Conservation (phyloP, 345 rosid species). For the Arabis alpina region DNA sequence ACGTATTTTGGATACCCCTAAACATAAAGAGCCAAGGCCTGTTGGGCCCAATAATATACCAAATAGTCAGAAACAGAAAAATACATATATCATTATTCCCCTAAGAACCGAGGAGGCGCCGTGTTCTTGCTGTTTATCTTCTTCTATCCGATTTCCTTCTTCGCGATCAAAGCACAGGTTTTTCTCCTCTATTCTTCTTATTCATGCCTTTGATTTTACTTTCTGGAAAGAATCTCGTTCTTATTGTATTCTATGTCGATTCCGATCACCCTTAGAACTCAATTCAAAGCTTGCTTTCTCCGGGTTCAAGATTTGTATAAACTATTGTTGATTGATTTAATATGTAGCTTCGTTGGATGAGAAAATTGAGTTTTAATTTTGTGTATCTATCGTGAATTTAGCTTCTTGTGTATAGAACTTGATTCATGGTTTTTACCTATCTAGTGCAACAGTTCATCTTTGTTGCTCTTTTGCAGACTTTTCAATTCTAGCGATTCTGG, state of each 20-base stretch:
- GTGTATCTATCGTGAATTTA: no score
- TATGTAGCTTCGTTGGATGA: not conserved
- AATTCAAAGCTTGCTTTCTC: conserved; percentile 16
- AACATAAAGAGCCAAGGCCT: no score
- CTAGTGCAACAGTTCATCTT: not conserved
- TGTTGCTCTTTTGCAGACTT: conserved; percentile 21
- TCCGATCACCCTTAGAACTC: not conserved
- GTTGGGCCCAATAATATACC: no score
- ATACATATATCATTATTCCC: not conserved
- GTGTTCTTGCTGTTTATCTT: conserved; percentile 33
- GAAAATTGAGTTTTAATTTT: not conserved
- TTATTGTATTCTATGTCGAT: not conserved
- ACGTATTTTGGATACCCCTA: no score
- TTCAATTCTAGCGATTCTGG: not conserved
- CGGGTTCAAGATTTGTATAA: not conserved
- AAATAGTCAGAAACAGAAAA: no score
- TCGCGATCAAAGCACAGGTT: conserved; percentile 18
- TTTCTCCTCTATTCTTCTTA: not conserved
- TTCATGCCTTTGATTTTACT: not conserved
- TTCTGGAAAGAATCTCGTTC: not conserved
- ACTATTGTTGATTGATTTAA: not conserved
- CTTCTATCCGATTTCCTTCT: conserved; percentile 12
- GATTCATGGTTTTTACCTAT: not conserved
- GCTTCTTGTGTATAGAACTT: not conserved
- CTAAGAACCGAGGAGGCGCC: conserved; percentile 22